These are phyloP conservation scores for Salvia sclarea DNA, from an alignment of 305 asterid species.

Conservation along the genomic window DNA sequence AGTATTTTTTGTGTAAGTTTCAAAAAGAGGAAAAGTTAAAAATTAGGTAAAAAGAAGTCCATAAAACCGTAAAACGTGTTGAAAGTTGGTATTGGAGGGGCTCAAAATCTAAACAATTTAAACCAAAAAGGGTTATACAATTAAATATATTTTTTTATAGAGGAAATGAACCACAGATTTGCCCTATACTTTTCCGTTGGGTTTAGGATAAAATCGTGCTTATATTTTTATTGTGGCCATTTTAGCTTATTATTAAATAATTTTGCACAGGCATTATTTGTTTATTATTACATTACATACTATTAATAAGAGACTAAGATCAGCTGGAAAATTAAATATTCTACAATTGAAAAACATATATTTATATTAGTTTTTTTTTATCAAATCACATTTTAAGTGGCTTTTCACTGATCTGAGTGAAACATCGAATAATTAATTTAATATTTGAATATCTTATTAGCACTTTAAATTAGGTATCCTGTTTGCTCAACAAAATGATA, in stretches of 20 bases:
- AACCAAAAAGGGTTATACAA: conserved; percentile 10
- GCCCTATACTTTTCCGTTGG: too few species aligned
- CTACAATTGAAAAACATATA: neutral
- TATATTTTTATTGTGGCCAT: too few species aligned
- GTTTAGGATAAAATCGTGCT: too few species aligned
- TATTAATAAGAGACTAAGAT: neutral
- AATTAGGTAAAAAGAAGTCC: conserved; percentile 35
- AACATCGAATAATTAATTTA: neutral
- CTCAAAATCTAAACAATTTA: conserved; percentile 31
- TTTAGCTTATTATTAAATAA: too few species aligned
- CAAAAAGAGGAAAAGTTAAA: neutral
- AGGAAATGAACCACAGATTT: neutral
- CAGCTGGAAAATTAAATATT: neutral
- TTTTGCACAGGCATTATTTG: too few species aligned
- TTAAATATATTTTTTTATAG: neutral
- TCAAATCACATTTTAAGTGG: neutral
- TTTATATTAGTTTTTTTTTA: too few species aligned
- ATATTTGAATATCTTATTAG: too few species aligned
- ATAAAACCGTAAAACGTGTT: conserved; percentile 42
- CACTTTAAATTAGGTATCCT: neutral
- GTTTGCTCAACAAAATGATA: conserved; percentile 13
- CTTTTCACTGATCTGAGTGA: neutral
- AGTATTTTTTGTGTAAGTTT: neutral
- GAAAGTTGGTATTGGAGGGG: conserved; percentile 40
- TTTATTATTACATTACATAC: too few species aligned